A percentile compares a stretch with the other conserved stretches of the same genome.
Conservation (phyloP, 352 stramenopile genomes). For the Thraustochytrium sp. region DNA sequence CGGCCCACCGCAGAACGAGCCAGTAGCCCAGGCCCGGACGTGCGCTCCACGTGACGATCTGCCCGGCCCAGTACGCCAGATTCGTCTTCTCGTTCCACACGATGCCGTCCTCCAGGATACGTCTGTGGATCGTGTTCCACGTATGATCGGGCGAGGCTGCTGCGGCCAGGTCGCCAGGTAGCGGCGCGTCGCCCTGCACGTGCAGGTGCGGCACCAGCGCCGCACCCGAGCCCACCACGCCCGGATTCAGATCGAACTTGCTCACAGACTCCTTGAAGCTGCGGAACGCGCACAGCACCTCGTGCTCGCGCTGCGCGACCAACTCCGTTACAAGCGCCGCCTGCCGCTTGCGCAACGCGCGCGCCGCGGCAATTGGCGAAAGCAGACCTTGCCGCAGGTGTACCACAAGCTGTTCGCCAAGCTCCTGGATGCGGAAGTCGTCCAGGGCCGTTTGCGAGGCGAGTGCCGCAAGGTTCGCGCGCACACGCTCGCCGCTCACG, state of each 20-base stretch:
- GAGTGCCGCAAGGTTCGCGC: neutral
- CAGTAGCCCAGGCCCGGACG: neutral
- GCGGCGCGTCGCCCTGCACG: neutral
- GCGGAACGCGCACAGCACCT: neutral
- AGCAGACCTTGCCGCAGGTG: neutral
- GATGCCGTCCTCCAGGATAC: neutral
- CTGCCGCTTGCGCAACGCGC: neutral
- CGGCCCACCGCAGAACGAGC: neutral
- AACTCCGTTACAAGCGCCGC: neutral
- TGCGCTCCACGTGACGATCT: neutral
- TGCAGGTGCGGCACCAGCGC: neutral
- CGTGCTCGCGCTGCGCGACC: neutral
- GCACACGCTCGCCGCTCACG: neutral
- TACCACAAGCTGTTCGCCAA: neutral
- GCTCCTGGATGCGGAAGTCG: neutral
- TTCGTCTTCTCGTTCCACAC: slow-evolving; percentile 1
- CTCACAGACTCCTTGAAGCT: neutral
- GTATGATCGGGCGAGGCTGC: neutral
- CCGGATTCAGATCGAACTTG: neutral
- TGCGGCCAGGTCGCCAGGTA: neutral
- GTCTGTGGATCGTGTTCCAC: slow-evolving; percentile 15
- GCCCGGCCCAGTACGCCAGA: neutral
- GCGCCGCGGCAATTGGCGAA: neutral
- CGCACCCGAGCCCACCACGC: neutral
- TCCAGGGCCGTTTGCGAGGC: neutral